Percentiles rank a stretch among this genome's conserved stretches.
Evolutionary conservation across 2,329 filamentous ascomycete species (phyloP).

Genomic region (Colletotrichum paranaense): DNA sequence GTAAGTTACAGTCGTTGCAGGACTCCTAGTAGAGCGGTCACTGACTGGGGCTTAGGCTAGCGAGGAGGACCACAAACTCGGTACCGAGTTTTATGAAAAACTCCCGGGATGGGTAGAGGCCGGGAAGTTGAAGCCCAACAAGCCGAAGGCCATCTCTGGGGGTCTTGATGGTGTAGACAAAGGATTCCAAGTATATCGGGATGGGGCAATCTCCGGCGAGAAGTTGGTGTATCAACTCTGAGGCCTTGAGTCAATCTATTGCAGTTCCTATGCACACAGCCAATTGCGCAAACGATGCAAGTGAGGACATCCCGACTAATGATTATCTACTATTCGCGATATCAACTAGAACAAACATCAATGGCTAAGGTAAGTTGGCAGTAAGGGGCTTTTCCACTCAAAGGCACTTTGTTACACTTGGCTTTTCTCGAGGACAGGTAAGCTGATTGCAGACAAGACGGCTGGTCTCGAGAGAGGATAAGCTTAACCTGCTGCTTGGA

Average conservation of each 20-base stretch:
- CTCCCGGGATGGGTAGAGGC: conserved; percentile 47
- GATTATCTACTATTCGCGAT: neutral
- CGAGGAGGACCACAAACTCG: conserved; percentile 49
- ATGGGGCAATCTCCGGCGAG: conserved; percentile 50
- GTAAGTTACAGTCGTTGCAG: conserved; percentile 40
- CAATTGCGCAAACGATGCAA: too few species aligned
- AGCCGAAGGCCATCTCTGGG: conserved; percentile 40
- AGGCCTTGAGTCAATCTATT: too few species aligned
- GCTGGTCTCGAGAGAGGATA: neutral
- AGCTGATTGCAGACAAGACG: neutral
- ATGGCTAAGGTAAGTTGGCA: neutral
- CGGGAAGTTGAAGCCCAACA: conserved; percentile 49
- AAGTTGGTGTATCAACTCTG: conserved; percentile 53
- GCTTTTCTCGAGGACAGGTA: neutral
- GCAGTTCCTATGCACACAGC: neutral
- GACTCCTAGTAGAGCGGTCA: neutral
- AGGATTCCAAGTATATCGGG: conserved; percentile 51
- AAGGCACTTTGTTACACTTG: neutral
- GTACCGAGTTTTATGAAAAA: conserved; percentile 49
- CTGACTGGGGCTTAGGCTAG: conserved; percentile 40
- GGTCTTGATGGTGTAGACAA: conserved; percentile 46
- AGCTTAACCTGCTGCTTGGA: neutral
- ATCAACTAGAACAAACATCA: neutral
- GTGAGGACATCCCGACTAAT: neutral
- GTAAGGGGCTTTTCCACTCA: neutral